These are phyloP conservation scores for Astrocystis sublimbata DNA, from an alignment of 495 filamentous ascomycete genomes.

Conservation along the genomic window DNA sequence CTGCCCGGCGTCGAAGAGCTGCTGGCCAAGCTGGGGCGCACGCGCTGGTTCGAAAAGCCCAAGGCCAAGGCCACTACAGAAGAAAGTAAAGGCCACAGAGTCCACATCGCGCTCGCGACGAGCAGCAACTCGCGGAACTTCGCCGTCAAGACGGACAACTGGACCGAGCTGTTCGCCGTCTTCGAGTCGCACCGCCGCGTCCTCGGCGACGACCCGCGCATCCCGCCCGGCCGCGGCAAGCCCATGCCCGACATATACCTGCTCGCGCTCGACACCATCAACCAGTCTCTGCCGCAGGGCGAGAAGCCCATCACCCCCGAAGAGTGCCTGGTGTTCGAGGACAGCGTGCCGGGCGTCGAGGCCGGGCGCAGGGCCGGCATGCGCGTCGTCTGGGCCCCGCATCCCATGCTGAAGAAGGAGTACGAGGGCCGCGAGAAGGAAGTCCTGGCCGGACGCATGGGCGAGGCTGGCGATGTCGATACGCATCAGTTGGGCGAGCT, in stretches of 20 bases:
- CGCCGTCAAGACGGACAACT: slow-evolving; percentile 74
- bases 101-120: slow-evolving; percentile 86
- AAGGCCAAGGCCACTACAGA: slow-evolving; percentile 20
- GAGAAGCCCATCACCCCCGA: slow-evolving; percentile 71
- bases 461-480: slow-evolving; percentile 57
- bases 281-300: slow-evolving; percentile 63
- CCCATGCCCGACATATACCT: slow-evolving; percentile 94
- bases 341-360: slow-evolving; percentile 90
- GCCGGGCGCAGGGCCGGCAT: slow-evolving; percentile 89
- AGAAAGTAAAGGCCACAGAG: slow-evolving; percentile 45
- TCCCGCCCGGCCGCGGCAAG: slow-evolving; percentile 80
- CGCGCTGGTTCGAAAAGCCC: slow-evolving; percentile 44
- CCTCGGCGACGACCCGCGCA: slow-evolving; percentile 82
- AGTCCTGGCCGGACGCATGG: slow-evolving; percentile 82
- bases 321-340: slow-evolving; percentile 96
- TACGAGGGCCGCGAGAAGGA: slow-evolving; percentile 74
- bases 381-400: slow-evolving; percentile 92
- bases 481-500: slow-evolving; percentile 57
- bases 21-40: slow-evolving; percentile 55
- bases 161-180: slow-evolving; percentile 68
- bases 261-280: slow-evolving; percentile 82
- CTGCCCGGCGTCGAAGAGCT: slow-evolving; percentile 78
- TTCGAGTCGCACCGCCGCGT: slow-evolving; percentile 72
- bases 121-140: slow-evolving; percentile 72
- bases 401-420: slow-evolving; percentile 73